Evolutionary conservation across 257 asterid genomes (phyloP), one percentile per base, ranked within the genome.

Genomic region (Solanum commersonii): DNA sequence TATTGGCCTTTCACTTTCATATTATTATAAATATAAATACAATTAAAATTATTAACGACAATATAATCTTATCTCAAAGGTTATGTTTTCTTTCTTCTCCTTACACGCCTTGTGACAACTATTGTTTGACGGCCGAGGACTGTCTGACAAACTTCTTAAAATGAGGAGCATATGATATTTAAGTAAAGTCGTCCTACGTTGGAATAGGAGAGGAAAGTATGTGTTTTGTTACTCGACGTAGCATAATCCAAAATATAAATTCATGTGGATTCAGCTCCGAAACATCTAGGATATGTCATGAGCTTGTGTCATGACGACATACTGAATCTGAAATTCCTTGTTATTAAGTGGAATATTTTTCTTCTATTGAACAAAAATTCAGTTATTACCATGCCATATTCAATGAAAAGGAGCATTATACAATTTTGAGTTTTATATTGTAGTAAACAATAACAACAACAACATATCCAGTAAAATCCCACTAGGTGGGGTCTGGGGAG

Each of bases 1-100:
- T 27, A 29, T 81, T 81, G 42, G 70, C 42, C 44, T 79, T 79
- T 81, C 44, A 10, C 85, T 81, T 81, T 81, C n/a, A 81, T 18
- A 40, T 40, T 40, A 40, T 40, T 40, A 81, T 81, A 46, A 56
- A 79, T 25, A 14, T 42, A 22, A 25, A 79, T 79, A 44, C 13
- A 79, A 79, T 46, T 81, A 16, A 46, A 25, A 16, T 15, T 44
- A 14, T 42, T 44, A 9, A 15, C 16, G 14, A 42, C 56, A 46
- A 44, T 44, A 44, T 44, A 46, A 46, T 44, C 29, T 81, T 29
- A 81, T 46, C 22, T 25, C 16, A 44, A 81, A 10, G 31, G 42
- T 46, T 10, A 16, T 27, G 33, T 27, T 27, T 44, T 81, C 35
- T 79, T 29, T 18, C 38, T 4, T 71, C 25, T 33, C 25, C n/a